Evolutionary conservation across 164 flowering plant species (phyloP), one percentile per base, ranked within the genome.

Genomic region (Berberis thunbergii): DNA sequence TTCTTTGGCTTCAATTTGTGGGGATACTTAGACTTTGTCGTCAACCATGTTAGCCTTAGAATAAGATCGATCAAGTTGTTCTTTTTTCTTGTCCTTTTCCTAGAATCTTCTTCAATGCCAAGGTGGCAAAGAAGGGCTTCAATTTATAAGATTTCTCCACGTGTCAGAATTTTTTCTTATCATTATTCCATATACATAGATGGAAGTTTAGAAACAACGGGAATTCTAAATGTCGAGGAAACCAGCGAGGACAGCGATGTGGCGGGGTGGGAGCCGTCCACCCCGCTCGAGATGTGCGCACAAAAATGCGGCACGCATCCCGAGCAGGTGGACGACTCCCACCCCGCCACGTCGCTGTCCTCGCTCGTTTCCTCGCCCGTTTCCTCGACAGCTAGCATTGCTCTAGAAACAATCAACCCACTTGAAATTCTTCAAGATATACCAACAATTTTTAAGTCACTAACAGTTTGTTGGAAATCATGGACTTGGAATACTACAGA

Each of bases 31-130:
- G 26, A 26, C 5, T 12, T 44, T 9, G 7, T 38, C 48, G 13
- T 60, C 38, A 63, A 41, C 48, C 41, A 53, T 63, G 7, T 54
- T 54, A 1, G 45, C 65, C 55, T 41, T 62, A 40, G 43, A 42
- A 8, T 26, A 26, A 26, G 26, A 26, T 26, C 10, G 2, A 49
- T 48, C 56, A 41, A 8, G 3, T 49, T 62, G 55, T 1, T 62
- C 57, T 9, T 12, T 40, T 43, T 43, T 26, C 40, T 63, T 63
- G 3, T 63, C 45, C 43, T 45, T 0, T 45, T 46, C 0, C 38
- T 26, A 56, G 57, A 57, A 41, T 56, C 42, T 56, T 64, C 60
- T 12, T 45, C 54, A 64, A 64, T 64, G 3, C 45, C n/a, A n/a
- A 64, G 49, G 26, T 64, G 66, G 10, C 66, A 38, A 26, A 13